Conservation (phyloP, 169 alveolate species). For the Amoebophrya sp. region DNA sequence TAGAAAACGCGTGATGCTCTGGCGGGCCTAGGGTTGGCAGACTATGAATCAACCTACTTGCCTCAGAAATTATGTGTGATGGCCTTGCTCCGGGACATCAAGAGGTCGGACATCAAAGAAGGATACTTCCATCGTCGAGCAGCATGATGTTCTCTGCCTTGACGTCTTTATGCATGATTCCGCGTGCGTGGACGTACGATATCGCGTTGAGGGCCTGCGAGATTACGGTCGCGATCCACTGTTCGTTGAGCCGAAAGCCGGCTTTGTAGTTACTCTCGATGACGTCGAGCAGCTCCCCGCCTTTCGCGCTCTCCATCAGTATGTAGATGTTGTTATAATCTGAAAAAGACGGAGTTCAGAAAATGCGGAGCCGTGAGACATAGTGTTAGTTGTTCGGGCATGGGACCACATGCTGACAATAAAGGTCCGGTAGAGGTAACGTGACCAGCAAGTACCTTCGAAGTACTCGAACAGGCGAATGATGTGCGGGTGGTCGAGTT, state of each 20-base stretch:
- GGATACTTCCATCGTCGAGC: not conserved
- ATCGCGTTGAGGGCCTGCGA: not conserved
- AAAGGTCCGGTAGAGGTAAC: too few species aligned
- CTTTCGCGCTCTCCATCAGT: slow-evolving; percentile 50
- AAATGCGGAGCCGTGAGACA: too few species aligned
- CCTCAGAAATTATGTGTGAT: too few species aligned
- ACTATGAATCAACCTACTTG: too few species aligned
- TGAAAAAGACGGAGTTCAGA: too few species aligned
- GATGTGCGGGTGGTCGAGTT: slow-evolving; percentile 50
- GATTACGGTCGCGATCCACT: not conserved
- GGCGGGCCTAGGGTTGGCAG: too few species aligned
- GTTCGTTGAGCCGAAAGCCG: not conserved
- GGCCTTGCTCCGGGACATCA: too few species aligned
- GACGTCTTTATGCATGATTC: slow-evolving; percentile 6
- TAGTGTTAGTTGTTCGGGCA: too few species aligned
- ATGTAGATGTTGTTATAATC: slow-evolving; percentile 44
- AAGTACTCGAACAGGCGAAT: slow-evolving; percentile 38
- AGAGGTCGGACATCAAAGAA: too few species aligned
- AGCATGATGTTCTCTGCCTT: slow-evolving; percentile 12
- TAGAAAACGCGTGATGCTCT: too few species aligned
- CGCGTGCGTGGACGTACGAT: not conserved
- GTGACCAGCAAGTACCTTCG: slow-evolving; percentile 26
- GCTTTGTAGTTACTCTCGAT: not conserved
- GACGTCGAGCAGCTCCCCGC: slow-evolving; percentile 54
- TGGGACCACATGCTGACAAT: too few species aligned